These are phyloP conservation scores for Coemansia sp. DNA, from an alignment of 192 early-diverging fungal genomes.

Conservation along the genomic window DNA sequence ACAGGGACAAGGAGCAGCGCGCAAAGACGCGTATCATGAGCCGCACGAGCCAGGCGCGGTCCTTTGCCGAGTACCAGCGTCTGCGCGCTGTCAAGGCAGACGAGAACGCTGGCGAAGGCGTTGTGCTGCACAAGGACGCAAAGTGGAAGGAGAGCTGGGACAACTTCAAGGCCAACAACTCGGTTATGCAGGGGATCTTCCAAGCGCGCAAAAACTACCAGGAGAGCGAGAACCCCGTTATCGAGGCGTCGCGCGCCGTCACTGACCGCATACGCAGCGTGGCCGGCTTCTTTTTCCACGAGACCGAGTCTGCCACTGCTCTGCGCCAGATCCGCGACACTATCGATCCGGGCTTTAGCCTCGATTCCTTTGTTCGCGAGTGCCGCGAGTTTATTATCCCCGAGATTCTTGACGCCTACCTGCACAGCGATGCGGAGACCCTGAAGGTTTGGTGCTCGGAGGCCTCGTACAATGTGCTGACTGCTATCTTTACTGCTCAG, in stretches of 20 bases:
- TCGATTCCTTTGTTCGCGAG: constrained; percentile 88
- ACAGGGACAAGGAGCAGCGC: constrained; percentile 72
- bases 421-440: constrained; percentile 79
- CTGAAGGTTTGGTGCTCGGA: constrained; percentile 95
- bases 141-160: constrained; percentile 89
- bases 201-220: constrained; percentile 74
- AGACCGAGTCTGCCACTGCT: constrained; percentile 92
- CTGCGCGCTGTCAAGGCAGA: constrained; percentile 42
- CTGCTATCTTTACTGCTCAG: constrained; percentile 80
- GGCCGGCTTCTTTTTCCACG: constrained; percentile 81
- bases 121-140: constrained; percentile 84
- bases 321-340: constrained; percentile 72
- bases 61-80: constrained; percentile 55
- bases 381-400: constrained; percentile 90
- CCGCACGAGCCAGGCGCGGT: constrained; percentile 41
- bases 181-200: constrained; percentile 82
- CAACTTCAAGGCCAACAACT: constrained; percentile 85
- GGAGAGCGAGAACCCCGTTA: constrained; percentile 85
- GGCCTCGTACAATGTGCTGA: constrained; percentile 79
- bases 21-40: constrained; percentile 34
- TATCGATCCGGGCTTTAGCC: constrained; percentile 83
- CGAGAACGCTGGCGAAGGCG: constrained; percentile 66
- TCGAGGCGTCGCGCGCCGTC: constrained; percentile 70
- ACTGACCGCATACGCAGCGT: constrained; percentile 75
- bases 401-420: constrained; percentile 92